Evolutionary conservation across 768 basidiomycete genomes (phyloP), one percentile per base, ranked within the genome.

Genomic region (Amanita thiersii): DNA sequence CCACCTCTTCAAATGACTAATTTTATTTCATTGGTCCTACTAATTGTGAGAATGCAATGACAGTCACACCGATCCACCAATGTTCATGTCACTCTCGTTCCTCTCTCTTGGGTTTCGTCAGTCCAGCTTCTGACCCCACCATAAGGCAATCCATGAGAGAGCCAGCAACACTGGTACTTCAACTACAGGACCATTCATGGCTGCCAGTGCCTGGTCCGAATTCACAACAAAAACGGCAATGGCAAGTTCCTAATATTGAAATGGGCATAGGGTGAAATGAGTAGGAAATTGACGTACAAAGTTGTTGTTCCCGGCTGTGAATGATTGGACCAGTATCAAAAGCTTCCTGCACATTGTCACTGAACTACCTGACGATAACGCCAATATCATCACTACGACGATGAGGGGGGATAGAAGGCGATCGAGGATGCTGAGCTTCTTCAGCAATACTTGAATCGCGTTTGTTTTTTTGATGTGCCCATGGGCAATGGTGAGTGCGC

Each of bases 221-320:
- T 77, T 69, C 4, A 83, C 76, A 2, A 89, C 87, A 57, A 79
- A 91, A 0, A 81, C 75, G 0, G 84, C 79, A 30, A 88, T 81
- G 2, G 79, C 86, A 0, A 90, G 69, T 62, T 90, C 86, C 72
- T 83, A 52, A 5, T 12, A 31, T 18, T 15, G 24, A 31, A 18
- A 14, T 4, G 1, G 17, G 39, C n/a, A 36, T 10, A 23, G n/a
- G 24, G 17, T 29, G 2, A 32, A 12, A 9, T 19, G 9, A 37
- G 14, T 12, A 31, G 8, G 33, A 32, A 37, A 17, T 32, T 40
- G 14, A 61, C 74, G 53, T 35, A 82, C 81, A 46, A 84, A 82
- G 51, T 87, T 89, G 53, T 87, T 88, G 42, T 79, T 82, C 1
- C 77, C 79, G 0, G 83, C 83, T 0, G 87, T 88, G 58, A 90